Evolutionary conservation across 352 stramenopile genomes (phyloP), one percentile per base, ranked within the genome.

Genomic region (Globisporangium carolinianum): DNA sequence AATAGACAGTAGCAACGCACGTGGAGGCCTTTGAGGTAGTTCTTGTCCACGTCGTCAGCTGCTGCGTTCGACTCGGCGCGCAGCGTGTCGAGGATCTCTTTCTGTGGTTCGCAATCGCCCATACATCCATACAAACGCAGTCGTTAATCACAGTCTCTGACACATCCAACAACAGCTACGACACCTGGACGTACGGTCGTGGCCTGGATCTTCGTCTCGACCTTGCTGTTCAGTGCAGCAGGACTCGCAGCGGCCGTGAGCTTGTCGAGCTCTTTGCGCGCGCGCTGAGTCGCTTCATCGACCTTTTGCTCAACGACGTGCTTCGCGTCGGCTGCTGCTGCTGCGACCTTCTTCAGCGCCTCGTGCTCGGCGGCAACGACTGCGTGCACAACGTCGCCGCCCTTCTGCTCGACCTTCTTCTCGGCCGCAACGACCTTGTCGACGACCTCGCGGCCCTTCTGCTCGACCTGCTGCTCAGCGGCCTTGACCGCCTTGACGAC

Each of bases 11-110:
- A 12, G 38, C 8, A 10, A 68, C 72, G 7, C 66, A 91, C 77
- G 38, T 89, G 68, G 41, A 90, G 69, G 9, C 72, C 79, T n/a
- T 70, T 73, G 24, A 93, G 67, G 38, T 91, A 91, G 59, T 87
- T 83, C 66, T 84, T 79, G 68, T 91, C 79, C 18, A 93, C 65
- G 15, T 91, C 83, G 5, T 72, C 68, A 32, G 72, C 72, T 0
- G 75, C 69, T 0, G 80, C 76, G 46, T 77, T 67, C 11, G 78
- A 75, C 47, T 92, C 82, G 6, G 71, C 71, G 59, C 86, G 76
- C 45, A 89, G 61, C 32, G 73, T 81, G 66, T 75, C 73, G 1
- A 89, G 59, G 46, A 89, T 67, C 46, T 86, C 75, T 39, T 77
- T 87, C 79, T 89, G 54, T 32, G 24, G 24, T 32, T 32, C 24